Evolutionary conservation across 371 early-diverging fungal genomes (phyloP).

Genomic region (Massospora cicadina): DNA sequence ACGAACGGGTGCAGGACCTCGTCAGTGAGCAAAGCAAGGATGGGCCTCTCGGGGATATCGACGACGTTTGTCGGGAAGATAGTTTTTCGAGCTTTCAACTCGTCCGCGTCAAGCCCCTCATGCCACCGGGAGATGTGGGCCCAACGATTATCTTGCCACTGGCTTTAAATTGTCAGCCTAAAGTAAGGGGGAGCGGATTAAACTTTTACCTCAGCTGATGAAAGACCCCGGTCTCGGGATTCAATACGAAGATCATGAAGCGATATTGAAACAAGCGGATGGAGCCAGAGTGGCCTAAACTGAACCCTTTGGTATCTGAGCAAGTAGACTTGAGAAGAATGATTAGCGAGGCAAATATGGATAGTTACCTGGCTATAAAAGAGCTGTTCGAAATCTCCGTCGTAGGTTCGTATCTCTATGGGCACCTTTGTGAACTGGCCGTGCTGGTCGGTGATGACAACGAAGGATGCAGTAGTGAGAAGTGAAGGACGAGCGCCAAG

Average conservation of each 20-base stretch:
- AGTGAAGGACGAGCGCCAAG: conserved; percentile 37
- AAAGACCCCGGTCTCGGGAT: not conserved
- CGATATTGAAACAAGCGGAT: not conserved
- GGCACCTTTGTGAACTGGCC: conserved; percentile 19
- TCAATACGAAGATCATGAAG: not conserved
- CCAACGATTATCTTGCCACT: conserved; percentile 64
- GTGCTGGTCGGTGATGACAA: conserved; percentile 28
- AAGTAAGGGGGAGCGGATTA: conserved; percentile 5
- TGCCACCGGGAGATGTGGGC: conserved; percentile 24
- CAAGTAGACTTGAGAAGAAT: not conserved
- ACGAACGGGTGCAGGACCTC: conserved; percentile 90
- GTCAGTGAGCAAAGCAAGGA: conserved; percentile 51
- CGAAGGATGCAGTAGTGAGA: conserved; percentile 43
- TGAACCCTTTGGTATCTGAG: not conserved
- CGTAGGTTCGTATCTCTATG: conserved; percentile 17
- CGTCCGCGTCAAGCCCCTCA: conserved; percentile 30
- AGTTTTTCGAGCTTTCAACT: conserved; percentile 32
- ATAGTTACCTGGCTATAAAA: conserved; percentile 58
- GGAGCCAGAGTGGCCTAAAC: too few species aligned
- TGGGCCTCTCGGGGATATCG: conserved; percentile 62
- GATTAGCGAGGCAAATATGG: not conserved
- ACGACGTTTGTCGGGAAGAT: conserved; percentile 79
- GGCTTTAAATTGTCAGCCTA: conserved; percentile 16
- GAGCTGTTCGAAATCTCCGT: conserved; percentile 37
- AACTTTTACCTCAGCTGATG: not conserved